These are phyloP conservation scores for Daldinia grandis DNA, from an alignment of 495 filamentous ascomycete species.

Conservation along the genomic window DNA sequence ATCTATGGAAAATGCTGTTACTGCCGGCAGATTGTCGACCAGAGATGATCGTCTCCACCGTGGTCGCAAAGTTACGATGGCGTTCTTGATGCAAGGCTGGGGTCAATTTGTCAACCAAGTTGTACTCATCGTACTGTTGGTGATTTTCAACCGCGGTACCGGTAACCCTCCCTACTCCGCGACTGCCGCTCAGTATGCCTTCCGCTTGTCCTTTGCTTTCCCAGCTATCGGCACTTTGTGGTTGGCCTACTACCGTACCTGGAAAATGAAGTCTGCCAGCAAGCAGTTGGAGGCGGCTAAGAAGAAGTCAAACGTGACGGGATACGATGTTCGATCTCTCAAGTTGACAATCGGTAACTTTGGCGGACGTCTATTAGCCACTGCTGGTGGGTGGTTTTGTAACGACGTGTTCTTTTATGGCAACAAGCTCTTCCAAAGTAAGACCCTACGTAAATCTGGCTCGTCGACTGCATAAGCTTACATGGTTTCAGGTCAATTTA, in stretches of 20 bases:
- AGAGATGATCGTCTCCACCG: slow-evolving; percentile 91
- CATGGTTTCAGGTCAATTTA: slow-evolving; percentile 67
- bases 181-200: slow-evolving; percentile 80
- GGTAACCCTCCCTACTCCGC: slow-evolving; percentile 77
- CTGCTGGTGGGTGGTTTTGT: slow-evolving; percentile 83
- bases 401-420: slow-evolving; percentile 98
- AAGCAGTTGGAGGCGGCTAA: slow-evolving; percentile 79
- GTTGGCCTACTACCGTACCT: slow-evolving; percentile 89
- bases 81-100: slow-evolving; percentile 98
- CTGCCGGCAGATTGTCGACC: slow-evolving; percentile 84
- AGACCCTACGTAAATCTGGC: neutral
- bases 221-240: slow-evolving; percentile 89
- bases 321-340: slow-evolving; percentile 85
- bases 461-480: slow-evolving; percentile 14
- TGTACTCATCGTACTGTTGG: slow-evolving; percentile 79
- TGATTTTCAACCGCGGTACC: slow-evolving; percentile 79
- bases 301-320: slow-evolving; percentile 84
- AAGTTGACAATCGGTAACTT: slow-evolving; percentile 79
- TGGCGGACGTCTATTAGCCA: slow-evolving; percentile 83
- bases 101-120: slow-evolving; percentile 92
- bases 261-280: slow-evolving; percentile 79
- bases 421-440: slow-evolving; percentile 92
- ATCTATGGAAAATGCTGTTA: slow-evolving; percentile 90
- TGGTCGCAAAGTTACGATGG: slow-evolving; percentile 88
- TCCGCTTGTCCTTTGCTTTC: slow-evolving; percentile 83